These are phyloP conservation scores for Lophium mytilinum DNA, from an alignment of 495 filamentous ascomycete species.

Conservation along the genomic window DNA sequence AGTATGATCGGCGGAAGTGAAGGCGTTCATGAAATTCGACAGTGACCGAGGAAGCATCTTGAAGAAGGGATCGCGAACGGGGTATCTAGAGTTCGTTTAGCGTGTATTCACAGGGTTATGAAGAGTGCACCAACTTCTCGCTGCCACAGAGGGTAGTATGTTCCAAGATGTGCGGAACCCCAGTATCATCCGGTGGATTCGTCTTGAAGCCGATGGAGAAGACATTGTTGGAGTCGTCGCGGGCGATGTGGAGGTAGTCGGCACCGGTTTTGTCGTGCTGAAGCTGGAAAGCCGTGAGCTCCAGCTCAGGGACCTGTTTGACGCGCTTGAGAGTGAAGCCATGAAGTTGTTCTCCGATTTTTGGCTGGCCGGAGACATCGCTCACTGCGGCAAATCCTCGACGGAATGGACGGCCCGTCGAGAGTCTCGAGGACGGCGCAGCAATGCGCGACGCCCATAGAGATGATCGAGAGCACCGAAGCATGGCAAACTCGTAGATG, in stretches of 20 bases:
- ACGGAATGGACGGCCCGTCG: not conserved
- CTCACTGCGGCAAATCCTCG: slow-evolving; percentile 59
- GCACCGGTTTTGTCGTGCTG: slow-evolving; percentile 90
- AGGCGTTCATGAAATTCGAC: slow-evolving; percentile 99
- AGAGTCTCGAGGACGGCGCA: not conserved
- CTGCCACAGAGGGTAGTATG: slow-evolving; percentile 97
- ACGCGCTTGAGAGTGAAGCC: slow-evolving; percentile 84
- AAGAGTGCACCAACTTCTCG: slow-evolving; percentile 57
- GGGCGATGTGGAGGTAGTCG: slow-evolving; percentile 88
- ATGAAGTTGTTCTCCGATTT: slow-evolving; percentile 74
- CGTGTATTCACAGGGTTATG: slow-evolving; percentile 9
- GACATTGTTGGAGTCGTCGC: slow-evolving; percentile 97
- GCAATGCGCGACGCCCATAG: slow-evolving; percentile 5
- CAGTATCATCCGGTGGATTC: slow-evolving; percentile 92
- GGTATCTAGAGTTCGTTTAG: slow-evolving; percentile 53
- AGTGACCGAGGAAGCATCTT: slow-evolving; percentile 98
- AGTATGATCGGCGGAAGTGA: slow-evolving; percentile 94
- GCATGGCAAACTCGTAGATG: slow-evolving; percentile 10
- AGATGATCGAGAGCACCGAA: slow-evolving; percentile 16
- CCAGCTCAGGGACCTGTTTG: slow-evolving; percentile 89
- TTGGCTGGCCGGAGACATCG: slow-evolving; percentile 61
- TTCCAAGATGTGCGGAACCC: slow-evolving; percentile 94
- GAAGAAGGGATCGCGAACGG: slow-evolving; percentile 96
- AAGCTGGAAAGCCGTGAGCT: slow-evolving; percentile 81
- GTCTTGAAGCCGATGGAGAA: slow-evolving; percentile 99